phyloP scores from a whole-genome alignment of 768 basidiomycete genomes.

The Amanita polypyramis region DNA sequence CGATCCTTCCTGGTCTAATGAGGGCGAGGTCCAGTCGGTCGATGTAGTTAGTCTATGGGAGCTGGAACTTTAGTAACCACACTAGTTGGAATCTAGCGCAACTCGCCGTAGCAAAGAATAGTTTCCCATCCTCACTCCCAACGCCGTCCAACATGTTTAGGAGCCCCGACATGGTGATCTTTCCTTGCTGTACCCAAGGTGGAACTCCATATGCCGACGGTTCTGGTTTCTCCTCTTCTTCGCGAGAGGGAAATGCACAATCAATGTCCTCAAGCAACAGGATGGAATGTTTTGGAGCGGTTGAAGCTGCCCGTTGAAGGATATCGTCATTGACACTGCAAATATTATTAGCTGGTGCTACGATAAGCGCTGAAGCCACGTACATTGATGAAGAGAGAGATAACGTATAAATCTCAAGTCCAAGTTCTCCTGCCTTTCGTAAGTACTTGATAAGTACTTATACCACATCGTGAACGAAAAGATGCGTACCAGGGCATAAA shows the following conservation, averaged over 20 bases:
- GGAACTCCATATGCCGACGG: neutral
- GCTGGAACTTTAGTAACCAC: neutral
- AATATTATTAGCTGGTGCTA: slow-evolving; percentile 4
- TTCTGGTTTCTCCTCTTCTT: slow-evolving; percentile 24
- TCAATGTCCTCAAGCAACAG: slow-evolving; percentile 54
- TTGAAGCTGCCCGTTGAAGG: slow-evolving; percentile 33
- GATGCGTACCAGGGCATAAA: slow-evolving; percentile 35
- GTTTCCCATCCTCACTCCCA: slow-evolving; percentile 49
- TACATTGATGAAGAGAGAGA: slow-evolving; percentile 40
- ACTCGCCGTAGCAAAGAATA: slow-evolving; percentile 49
- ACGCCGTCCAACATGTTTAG: slow-evolving; percentile 53
- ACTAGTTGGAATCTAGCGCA: neutral
- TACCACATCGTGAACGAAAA: neutral
- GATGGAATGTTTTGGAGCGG: slow-evolving; percentile 41
- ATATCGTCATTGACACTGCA: slow-evolving; percentile 38
- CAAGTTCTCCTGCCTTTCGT: slow-evolving; percentile 47
- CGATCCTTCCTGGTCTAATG: slow-evolving; percentile 46
- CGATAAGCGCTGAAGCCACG: slow-evolving; percentile 8
- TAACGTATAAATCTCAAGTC: slow-evolving; percentile 73
- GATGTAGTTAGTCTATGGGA: slow-evolving; percentile 43
- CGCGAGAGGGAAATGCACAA: slow-evolving; percentile 42
- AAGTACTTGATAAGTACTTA: slow-evolving; percentile 3
- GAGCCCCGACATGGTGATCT: slow-evolving; percentile 43
- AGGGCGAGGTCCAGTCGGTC: slow-evolving; percentile 47
- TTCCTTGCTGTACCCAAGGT: slow-evolving; percentile 5